Evolutionary conservation across 345 rosid genomes (phyloP), one percentile per base, ranked within the genome.

Genomic region (Linum usitatissimum): DNA sequence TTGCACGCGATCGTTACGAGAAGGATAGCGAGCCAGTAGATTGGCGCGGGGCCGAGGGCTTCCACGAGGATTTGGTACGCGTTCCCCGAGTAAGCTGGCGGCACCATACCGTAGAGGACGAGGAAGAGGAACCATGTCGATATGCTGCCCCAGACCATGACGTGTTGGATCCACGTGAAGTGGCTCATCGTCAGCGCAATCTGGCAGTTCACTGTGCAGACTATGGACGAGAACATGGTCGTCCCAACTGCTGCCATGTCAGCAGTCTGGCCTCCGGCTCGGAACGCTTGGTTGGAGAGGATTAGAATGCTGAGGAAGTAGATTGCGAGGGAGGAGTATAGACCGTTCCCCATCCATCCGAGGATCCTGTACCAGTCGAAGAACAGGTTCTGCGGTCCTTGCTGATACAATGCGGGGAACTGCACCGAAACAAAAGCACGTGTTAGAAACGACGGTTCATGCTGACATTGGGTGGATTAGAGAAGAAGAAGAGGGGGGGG

Each of bases 371-470:
- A 75, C 95, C 97, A 90, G 12, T 68, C 73, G 76, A 87, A 85
- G 77, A 73, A 68, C n/a, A 82, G 64, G 36, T 87, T 85, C 70
- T 66, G 80, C 17, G 80, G 92, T 17, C 95, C 97, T 77, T 85
- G 90, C 55, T 75, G 84, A 63, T 90, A 87, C 17, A 90, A 78
- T 31, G 91, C 90, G 15, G 91, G 95, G 66, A 87, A 90, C 95
- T 87, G 72, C 62, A 67, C 48, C 28, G 13, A 14, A 39, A 57
- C 17, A 63, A 70, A 17, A 54, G 63, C 2, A 5, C 48, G 48
- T 12, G 48, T 40, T 40, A 12, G 10, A 40, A 40, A 6, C 10
- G 13, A 6, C 48, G 5, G 9, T 54, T n/a, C 21, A n/a, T n/a
- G n/a, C 7, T n/a, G 57, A 18, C 15, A 54, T 13, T 18, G 9